Base-by-base conservation (phyloP, 2,329 filamentous ascomycete species). In the Camptophora hylomeconis region DNA sequence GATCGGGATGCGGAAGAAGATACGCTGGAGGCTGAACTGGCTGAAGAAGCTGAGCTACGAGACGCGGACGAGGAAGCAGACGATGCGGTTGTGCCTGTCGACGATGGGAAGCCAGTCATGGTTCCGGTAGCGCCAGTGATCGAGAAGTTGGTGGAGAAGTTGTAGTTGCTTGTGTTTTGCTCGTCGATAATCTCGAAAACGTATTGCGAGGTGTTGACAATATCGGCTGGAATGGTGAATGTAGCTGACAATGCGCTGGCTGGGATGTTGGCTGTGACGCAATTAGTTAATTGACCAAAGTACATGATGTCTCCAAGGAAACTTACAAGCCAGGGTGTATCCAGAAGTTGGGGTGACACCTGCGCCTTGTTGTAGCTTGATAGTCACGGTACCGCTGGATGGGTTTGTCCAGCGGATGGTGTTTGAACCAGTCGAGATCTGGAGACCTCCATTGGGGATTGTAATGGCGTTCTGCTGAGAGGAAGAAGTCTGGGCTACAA, bases 141-240 rank as follows among this genome's bases (percentile, higher is more conserved):
- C 20, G 56, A 51, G 51, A 70, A 71, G 36, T 56, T 57, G 5
- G 61, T 59, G 19, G 59, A 60, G 56, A 63, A 71, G 57, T 70
- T 70, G 48, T 50, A 53, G 36, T 58, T 44, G 26, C 29, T 35
- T 6, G 52, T 26, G 49, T 69, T 43, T 5, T 40, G 39, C 40
- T 66, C 64, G 40, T 55, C 50, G 45, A 66, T 50, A 44, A 71
- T 71, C 45, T 67, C 54, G 37, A 71, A 50, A 33, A 63, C 61
- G 56, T 69, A 70, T 46, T 62, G 54, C 31, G 29, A 30, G 20
- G 49, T 49, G 39, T 59, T 54, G 28, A 54, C 51, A 24, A 52
- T 51, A 32, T 62, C 48, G 26, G 46, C 32, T 13, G 59, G 53
- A 4, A 63, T 55, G 18, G 48, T 50, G 57, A 65, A 68, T 32